A percentile compares a stretch with the other conserved stretches of the same genome.
Conservation (phyloP, 768 basidiomycete species). For the Lactarius psammicola region DNA sequence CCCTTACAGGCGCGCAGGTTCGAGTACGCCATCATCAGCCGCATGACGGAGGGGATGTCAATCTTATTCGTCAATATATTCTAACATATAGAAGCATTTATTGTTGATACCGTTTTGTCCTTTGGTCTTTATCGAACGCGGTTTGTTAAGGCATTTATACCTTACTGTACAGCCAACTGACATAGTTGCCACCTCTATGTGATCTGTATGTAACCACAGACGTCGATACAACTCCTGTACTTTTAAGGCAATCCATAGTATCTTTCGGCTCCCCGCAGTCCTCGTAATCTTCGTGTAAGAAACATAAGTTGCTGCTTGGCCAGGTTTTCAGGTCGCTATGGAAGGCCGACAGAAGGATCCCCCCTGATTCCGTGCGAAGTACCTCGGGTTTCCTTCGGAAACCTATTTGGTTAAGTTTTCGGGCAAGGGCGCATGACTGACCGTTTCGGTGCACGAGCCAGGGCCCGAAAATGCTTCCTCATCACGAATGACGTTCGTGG, state of each 20-base stretch:
- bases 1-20: slow-evolving; percentile 6
- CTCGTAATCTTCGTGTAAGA: neutral
- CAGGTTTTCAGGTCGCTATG: neutral
- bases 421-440: neutral
- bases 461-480: neutral
- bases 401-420: neutral
- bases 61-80: slow-evolving; percentile 4
- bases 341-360: neutral
- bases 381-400: neutral
- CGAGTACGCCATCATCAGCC: slow-evolving; percentile 15
- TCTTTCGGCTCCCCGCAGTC: neutral
- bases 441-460: neutral
- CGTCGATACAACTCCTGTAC: slow-evolving; percentile 2
- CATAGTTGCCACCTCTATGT: neutral
- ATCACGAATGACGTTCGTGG: neutral
- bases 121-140: neutral
- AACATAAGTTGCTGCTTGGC: neutral
- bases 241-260: neutral
- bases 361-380: neutral
- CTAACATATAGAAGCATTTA: slow-evolving; percentile 6
- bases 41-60: neutral
- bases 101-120: neutral
- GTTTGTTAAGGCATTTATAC: slow-evolving; percentile 2
- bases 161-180: slow-evolving; percentile 7
- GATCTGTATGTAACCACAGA: neutral